A percentile compares a stretch with the other conserved stretches of the same genome.
These are phyloP conservation scores for Crataegus laevigata DNA, from an alignment of 306 rosid species.

Conservation along the genomic window DNA sequence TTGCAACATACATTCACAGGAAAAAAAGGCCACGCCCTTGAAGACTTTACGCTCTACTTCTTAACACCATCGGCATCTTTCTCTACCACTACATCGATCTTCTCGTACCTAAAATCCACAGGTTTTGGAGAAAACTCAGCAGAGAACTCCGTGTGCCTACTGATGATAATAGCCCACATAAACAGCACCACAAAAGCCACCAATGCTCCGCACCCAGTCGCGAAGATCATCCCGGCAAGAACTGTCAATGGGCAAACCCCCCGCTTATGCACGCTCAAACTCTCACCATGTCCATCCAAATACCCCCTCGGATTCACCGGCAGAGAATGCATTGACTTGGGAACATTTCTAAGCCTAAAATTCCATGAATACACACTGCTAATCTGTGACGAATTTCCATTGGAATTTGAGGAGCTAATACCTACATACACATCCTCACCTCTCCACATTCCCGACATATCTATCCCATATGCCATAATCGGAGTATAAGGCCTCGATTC, in stretches of 20 bases:
- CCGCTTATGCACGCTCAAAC: neutral
- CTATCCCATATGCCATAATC: conserved; percentile 27
- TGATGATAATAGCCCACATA: conserved; percentile 47
- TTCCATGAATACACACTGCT: conserved; percentile 54
- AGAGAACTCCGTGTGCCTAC: conserved; percentile 17
- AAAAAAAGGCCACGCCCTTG: neutral
- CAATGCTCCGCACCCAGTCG: conserved; percentile 47
- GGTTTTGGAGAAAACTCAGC: conserved; percentile 22
- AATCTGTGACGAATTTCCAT: conserved; percentile 31
- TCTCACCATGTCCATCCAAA: conserved; percentile 7
- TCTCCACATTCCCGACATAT: conserved; percentile 44
- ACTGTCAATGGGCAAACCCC: conserved; percentile 23
- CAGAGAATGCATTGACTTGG: conserved; percentile 40
- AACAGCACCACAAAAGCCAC: conserved; percentile 47
- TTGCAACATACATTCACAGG: neutral
- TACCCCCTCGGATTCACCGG: conserved; percentile 35
- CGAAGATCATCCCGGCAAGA: conserved; percentile 55
- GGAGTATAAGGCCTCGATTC: conserved; percentile 43
- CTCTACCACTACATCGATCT: conserved; percentile 57
- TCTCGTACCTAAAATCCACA: conserved; percentile 49
- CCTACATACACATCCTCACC: conserved; percentile 38
- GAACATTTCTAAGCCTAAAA: conserved; percentile 22
- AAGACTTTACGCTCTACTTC: neutral
- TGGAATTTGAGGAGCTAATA: conserved; percentile 43
- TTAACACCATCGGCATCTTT: conserved; percentile 13